phyloP scores from a whole-genome alignment of 208 protist genomes.

The Leptomonas pyrrhocoris region DNA sequence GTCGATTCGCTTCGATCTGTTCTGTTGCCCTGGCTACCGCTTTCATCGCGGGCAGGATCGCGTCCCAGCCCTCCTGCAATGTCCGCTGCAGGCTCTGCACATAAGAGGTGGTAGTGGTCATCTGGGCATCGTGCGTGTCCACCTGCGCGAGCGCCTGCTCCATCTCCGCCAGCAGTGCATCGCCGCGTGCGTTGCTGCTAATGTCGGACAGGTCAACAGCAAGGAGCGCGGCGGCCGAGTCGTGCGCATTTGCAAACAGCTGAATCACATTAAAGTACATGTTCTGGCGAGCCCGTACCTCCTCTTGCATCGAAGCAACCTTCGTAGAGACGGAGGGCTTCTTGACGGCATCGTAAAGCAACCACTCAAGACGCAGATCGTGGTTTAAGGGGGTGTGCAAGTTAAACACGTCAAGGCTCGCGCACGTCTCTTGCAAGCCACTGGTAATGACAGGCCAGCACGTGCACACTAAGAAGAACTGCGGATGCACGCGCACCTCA shows the following conservation, averaged over 20 bases:
- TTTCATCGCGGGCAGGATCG: conserved; percentile 45
- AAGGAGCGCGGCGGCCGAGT: conserved; percentile 28
- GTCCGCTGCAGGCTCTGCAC: conserved; percentile 47
- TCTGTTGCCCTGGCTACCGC: conserved; percentile 32
- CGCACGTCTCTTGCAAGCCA: conserved; percentile 11
- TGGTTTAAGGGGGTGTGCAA: conserved; percentile 18
- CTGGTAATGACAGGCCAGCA: conserved; percentile 37
- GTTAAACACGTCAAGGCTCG: conserved; percentile 39
- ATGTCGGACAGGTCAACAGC: conserved; percentile 51
- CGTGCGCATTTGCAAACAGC: conserved; percentile 31
- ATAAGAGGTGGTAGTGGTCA: conserved; percentile 44
- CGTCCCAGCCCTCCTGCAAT: conserved; percentile 57
- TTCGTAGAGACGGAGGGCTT: conserved; percentile 28
- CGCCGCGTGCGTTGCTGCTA: conserved; percentile 27
- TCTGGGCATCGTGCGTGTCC: conserved; percentile 53
- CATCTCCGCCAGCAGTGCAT: conserved; percentile 45
- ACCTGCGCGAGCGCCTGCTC: conserved; percentile 58
- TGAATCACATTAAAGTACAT: conserved; percentile 42
- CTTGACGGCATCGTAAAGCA: conserved; percentile 16
- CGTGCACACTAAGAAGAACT: conserved; percentile 67
- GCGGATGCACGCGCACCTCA: conserved; percentile 49
- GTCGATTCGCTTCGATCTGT: conserved; percentile 64
- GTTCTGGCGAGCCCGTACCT: conserved; percentile 36
- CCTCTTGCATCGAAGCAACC: conserved; percentile 36
- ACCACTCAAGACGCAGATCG: conserved; percentile 17